Evolutionary conservation across 805 yeast genomes (phyloP), one percentile per base, ranked within the genome.

Genomic region (Wickerhamomyces chambardii): DNA sequence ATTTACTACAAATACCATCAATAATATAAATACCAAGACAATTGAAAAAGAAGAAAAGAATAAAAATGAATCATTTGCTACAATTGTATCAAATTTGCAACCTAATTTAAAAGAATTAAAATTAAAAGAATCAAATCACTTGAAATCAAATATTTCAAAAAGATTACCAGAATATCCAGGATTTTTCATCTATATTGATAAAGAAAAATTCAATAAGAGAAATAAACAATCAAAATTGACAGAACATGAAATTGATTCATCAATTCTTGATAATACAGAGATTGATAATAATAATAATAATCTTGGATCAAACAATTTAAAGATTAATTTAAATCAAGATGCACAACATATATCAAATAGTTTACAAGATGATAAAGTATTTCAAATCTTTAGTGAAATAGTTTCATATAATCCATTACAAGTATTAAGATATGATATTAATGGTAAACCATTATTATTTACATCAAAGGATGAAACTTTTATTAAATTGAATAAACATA

Each of bases 331-430:
- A 31, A 62, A 56, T 37, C 66, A 70, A 18, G 68, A 73, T 32
- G 56, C 67, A 1, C 73, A 69, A 38, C 66, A 66, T 30, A 56
- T 77, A 15, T 62, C 75, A 2, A 68, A 65, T 34, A 64, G 77
- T 59, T 58, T 82, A 35, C 48, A 49, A 32, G 83, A 84, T 41
- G 96, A 89, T 52, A 75, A 74, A 37, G 73, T 72, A 6, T 92
- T 92, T 57, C 85, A 84, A 50, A 72, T 77, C 40, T 92, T 92
- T 55, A 72, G 84, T 21, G 79, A 75, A 35, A 64, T 75, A 2
- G 81, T 84, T 11, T 80, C 81, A 11, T 82, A 81, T 50, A 92
- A 92, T 50, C 89, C 97, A 4, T 66, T 69, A 3, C 98, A 92
- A 59, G 84, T 92, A 3, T 63, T 92, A 26, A 70, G 98, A 37